Evolutionary conservation across 192 early-diverging fungal species (phyloP).

Genomic region (Linnemannia elongata): DNA sequence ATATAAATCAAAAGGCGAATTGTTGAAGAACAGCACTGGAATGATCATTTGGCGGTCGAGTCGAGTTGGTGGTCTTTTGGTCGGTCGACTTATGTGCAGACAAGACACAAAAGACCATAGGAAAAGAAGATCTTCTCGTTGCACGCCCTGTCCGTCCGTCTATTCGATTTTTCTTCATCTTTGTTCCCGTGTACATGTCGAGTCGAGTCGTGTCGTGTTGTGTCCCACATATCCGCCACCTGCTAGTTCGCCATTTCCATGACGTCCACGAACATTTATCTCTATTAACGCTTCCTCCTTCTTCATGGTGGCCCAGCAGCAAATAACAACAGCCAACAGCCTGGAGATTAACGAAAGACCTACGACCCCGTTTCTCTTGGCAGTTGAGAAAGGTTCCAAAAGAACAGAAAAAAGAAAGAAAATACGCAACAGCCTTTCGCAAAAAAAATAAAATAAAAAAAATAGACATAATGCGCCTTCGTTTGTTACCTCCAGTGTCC

Average conservation of each 20-base stretch:
- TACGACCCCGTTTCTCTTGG: background rate
- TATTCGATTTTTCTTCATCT: background rate
- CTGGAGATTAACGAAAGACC: background rate
- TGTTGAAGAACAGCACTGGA: background rate
- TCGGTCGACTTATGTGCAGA: background rate
- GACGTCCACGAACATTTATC: background rate
- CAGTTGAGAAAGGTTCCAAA: slow-evolving; percentile 15
- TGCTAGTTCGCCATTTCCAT: background rate
- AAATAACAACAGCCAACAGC: background rate
- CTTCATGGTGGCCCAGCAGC: background rate
- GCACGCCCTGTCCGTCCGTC: background rate
- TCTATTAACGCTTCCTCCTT: background rate
- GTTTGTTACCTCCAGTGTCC: slow-evolving; percentile 59
- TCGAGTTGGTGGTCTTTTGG: background rate
- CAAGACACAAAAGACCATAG: background rate
- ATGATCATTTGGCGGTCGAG: slow-evolving; percentile 6
- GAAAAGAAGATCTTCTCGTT: background rate
- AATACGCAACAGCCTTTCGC: slow-evolving; percentile 16
- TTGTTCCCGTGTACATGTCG: background rate
- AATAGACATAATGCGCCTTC: background rate
- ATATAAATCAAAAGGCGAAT: background rate
- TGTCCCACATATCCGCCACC: background rate
- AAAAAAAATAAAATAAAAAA: background rate
- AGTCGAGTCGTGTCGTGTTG: background rate
- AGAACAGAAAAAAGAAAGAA: slow-evolving; percentile 23